phyloP scores from a whole-genome alignment of 2,329 filamentous ascomycete genomes.

The Fusarium sp. region DNA sequence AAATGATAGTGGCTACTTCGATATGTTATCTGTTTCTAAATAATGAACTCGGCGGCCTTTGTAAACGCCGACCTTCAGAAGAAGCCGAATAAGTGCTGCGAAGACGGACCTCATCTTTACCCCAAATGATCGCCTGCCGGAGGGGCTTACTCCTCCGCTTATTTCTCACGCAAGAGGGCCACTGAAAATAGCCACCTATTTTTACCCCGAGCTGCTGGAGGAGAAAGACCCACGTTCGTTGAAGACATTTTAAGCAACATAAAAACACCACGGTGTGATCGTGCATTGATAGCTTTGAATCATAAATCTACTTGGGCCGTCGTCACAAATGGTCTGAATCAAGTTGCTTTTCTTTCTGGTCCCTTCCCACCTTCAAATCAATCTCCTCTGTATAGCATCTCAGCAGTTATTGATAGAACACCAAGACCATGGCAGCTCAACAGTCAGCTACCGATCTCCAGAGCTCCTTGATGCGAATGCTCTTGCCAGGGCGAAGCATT shows the following conservation, averaged over 20 bases:
- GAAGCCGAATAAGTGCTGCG: not conserved
- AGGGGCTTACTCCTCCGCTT: not conserved
- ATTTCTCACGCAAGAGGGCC: not conserved
- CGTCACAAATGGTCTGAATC: not conserved
- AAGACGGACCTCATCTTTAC: not conserved
- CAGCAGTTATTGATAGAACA: not conserved
- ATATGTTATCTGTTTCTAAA: not conserved
- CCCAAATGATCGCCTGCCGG: not conserved
- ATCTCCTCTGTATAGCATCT: not conserved
- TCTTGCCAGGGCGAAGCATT: too few relatives aligned
- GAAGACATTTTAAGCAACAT: not conserved
- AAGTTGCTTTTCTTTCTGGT: not conserved
- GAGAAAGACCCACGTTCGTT: not conserved
- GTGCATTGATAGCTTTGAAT: not conserved
- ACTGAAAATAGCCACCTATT: not conserved
- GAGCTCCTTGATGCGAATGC: too few relatives aligned
- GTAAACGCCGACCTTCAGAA: not conserved
- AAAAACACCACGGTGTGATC: not conserved
- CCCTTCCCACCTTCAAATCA: not conserved
- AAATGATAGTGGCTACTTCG: rapidly evolving
- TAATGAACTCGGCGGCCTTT: not conserved
- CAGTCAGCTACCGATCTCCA: too few relatives aligned
- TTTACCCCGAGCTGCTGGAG: not conserved
- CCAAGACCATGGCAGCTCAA: not conserved
- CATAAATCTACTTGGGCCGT: not conserved